Percentiles rank a stretch among this genome's conserved stretches.
Evolutionary conservation across 129 eudicot species (phyloP).

Genomic region (Flaveria robusta): DNA sequence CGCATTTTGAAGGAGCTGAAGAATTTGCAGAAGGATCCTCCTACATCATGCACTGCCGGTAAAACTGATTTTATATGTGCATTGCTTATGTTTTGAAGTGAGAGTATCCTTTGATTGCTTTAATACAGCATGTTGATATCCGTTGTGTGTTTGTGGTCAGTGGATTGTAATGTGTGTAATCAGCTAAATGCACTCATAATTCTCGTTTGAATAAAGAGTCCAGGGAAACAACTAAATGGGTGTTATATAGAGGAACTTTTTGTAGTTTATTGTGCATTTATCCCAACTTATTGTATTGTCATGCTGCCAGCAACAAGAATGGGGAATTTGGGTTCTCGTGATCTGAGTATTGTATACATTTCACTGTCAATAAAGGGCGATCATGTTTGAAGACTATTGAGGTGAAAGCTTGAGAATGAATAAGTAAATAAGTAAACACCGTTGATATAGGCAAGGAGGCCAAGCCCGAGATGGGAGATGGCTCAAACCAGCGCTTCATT

Average conservation of each 20-base stretch:
- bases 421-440: too few relatives aligned
- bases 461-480: too few relatives aligned
- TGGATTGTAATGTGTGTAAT: not conserved
- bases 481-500: too few relatives aligned
- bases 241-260: not conserved
- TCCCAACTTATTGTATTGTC: not conserved
- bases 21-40: constrained; percentile 70
- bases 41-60: constrained; percentile 87
- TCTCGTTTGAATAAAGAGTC: constrained; percentile 18
- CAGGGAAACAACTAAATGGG: not conserved
- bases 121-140: not conserved
- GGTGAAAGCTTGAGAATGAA: too few relatives aligned
- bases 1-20: constrained; percentile 70
- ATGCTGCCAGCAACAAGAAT: not conserved
- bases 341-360: not conserved
- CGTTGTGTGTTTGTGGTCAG: constrained; percentile 10
- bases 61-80: too few relatives aligned
- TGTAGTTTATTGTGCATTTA: not conserved
- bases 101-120: not conserved
- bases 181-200: not conserved
- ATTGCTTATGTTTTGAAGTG: not conserved
- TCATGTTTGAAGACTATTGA: too few relatives aligned
- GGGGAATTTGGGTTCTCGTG: not conserved
- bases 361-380: not conserved
- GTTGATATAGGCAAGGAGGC: too few relatives aligned